Evolutionary conservation across 2,329 filamentous ascomycete genomes (phyloP), one percentile per base, ranked within the genome.

Genomic region (Arthrobotrys pseudoclavata): DNA sequence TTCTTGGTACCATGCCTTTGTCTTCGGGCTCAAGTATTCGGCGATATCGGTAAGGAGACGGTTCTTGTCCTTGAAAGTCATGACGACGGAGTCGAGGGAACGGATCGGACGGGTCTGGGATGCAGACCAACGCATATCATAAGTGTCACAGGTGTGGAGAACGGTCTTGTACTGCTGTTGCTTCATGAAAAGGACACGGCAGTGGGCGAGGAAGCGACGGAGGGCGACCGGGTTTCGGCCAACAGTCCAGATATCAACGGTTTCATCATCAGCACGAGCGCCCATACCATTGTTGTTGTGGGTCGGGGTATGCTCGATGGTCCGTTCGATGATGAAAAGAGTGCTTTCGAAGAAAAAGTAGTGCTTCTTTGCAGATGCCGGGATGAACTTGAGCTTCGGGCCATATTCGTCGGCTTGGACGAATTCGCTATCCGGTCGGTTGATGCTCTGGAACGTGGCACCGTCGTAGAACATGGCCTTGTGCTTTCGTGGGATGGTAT

Each of bases 1-100:
- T 80, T 92, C 91, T 0, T 90, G 87, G 82, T 97, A 97, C 92
- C 93, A 97, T n/a, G 89, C 86, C 52, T 88, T 86, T 0, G 89
- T 91, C 12, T 85, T 83, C 0, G 89, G 89, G 78, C 89, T 85
- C 40, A 91, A 86, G 81, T 91, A 91, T 80, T 91, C 89, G 26
- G 85, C 85, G 34, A 90, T 86, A 80, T 91, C 90, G 48, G 86
- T 85, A 57, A 91, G 85, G 12, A 91, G 85, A 1, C 87, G 85
- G 76, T 86, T 83, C 85, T 91, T 91, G 57, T 87, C 86, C 80
- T 86, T 84, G 70, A 90, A 88, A 80, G 88, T 87, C 57, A 91
- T 85, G 64, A 91, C 90, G 50, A 91, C 89, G 1, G 89, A 91
- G 0, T 88, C 89, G 77, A 91, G 87, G 29, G 89, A 89, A 5